Percentiles rank a stretch among this genome's conserved stretches.
These are phyloP conservation scores for Fragaria ananassa DNA, from an alignment of 306 rosid genomes.

Conservation along the genomic window DNA sequence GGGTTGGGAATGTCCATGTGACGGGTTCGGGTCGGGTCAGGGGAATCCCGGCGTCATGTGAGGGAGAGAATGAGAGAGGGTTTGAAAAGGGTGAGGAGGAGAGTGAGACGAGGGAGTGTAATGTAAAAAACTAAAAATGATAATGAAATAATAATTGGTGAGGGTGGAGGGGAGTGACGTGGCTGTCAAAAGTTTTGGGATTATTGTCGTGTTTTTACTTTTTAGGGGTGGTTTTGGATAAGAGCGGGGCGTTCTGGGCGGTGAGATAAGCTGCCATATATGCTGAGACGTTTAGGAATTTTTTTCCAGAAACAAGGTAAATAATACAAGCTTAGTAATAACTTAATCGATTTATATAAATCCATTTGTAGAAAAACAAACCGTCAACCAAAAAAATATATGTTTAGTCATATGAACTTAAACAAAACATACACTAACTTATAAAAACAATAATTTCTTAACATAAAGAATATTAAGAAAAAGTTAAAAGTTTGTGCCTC, in stretches of 20 bases:
- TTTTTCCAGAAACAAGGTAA: no score
- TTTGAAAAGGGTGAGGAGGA: not conserved
- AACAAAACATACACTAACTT: not conserved
- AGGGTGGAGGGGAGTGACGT: not conserved
- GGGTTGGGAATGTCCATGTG: constrained; percentile 43
- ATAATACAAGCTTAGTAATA: not conserved
- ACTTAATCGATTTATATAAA: not conserved
- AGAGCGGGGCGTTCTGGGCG: no score
- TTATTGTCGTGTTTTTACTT: no score
- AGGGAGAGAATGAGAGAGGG: not conserved
- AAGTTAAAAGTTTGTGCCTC: not conserved
- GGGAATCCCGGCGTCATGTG: not conserved
- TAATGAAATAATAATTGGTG: no score
- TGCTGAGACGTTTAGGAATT: no score
- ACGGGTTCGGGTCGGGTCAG: constrained; percentile 13
- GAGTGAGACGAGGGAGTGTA: not conserved
- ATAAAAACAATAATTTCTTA: not conserved
- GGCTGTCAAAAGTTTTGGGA: not conserved
- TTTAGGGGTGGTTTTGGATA: no score
- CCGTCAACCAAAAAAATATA: not conserved
- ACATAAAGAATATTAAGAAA: not conserved
- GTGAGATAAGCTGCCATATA: no score
- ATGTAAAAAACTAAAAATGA: not conserved
- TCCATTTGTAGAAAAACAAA: not conserved
- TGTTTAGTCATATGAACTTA: not conserved